A percentile compares a stretch with the other conserved stretches of the same genome.
These are phyloP conservation scores for Geosmithia morbida DNA, from an alignment of 2,329 filamentous ascomycete species.

Conservation along the genomic window DNA sequence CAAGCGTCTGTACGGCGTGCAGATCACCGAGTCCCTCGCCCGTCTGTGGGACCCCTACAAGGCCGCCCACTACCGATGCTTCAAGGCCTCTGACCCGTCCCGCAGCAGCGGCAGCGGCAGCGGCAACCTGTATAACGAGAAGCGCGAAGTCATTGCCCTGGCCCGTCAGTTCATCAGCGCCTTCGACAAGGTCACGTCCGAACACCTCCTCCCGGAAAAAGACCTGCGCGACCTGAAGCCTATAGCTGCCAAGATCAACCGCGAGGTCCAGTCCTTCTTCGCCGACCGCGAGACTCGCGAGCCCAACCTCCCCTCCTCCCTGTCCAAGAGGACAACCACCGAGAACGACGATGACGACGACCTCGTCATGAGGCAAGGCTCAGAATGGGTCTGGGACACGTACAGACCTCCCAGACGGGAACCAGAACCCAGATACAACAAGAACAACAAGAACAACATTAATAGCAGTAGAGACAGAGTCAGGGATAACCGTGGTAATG, in stretches of 20 bases:
- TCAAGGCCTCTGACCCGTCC: slow-evolving; percentile 8
- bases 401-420: neutral
- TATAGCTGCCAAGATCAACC: slow-evolving; percentile 19
- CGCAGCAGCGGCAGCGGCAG: neutral
- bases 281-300: slow-evolving; percentile 8
- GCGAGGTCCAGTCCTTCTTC: slow-evolving; percentile 20
- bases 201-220: slow-evolving; percentile 19
- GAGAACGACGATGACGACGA: neutral
- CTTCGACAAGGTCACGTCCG: slow-evolving; percentile 26
- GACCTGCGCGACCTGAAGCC: slow-evolving; percentile 17
- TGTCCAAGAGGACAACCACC: neutral
- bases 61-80: slow-evolving; percentile 19
- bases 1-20: slow-evolving; percentile 29
- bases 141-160: slow-evolving; percentile 24
- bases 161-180: slow-evolving; percentile 29
- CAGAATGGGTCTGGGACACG: slow-evolving; percentile 3
- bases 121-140: slow-evolving; percentile 21
- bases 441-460: too few species aligned
- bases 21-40: slow-evolving; percentile 34
- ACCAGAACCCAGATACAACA: neutral
- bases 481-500: neutral
- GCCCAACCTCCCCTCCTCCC: neutral
- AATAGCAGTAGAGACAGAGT: neutral
- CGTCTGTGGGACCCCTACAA: slow-evolving; percentile 35
- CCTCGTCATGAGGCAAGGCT: neutral